Conservation (phyloP, 2,329 filamentous ascomycete species). For the Coniosporium tulheliwenetii region DNA sequence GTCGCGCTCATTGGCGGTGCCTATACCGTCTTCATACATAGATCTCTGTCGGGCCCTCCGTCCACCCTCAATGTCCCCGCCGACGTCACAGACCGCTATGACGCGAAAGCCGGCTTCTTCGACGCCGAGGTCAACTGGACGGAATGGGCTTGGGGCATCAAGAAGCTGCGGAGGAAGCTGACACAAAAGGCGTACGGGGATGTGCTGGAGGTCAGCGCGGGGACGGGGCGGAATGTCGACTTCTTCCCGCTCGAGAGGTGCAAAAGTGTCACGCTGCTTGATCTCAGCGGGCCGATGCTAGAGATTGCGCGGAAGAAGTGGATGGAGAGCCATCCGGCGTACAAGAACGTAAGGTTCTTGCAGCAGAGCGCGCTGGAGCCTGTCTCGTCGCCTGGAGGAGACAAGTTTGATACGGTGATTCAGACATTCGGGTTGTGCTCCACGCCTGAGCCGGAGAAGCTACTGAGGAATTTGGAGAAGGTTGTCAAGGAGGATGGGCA, state of each 20-base stretch:
- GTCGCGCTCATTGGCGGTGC: constrained; percentile 23
- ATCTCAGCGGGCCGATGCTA: constrained; percentile 31
- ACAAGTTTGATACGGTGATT: constrained; percentile 29
- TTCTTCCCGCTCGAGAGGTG: constrained; percentile 26
- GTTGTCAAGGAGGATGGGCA: constrained; percentile 24
- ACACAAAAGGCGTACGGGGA: constrained; percentile 25
- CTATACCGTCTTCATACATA: constrained; percentile 21
- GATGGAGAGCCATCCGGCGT: constrained; percentile 22
- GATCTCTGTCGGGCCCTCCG: constrained; percentile 13
- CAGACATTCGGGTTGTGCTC: constrained; percentile 37
- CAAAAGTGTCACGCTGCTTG: constrained; percentile 29
- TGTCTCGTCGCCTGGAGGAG: constrained; percentile 20
- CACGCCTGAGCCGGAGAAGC: constrained; percentile 25
- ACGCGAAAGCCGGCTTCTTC: constrained; percentile 27
- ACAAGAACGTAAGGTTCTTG: constrained; percentile 18
- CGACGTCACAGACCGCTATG: constrained; percentile 29
- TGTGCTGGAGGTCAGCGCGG: constrained; percentile 32
- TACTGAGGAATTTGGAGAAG: constrained; percentile 28
- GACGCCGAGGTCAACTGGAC: constrained; percentile 30
- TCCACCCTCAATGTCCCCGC: constrained; percentile 14
- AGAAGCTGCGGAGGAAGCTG: constrained; percentile 22
- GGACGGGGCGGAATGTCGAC: constrained; percentile 31
- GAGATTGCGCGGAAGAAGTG: constrained; percentile 32
- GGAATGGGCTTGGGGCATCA: constrained; percentile 26
- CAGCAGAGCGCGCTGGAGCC: constrained; percentile 26